These are phyloP conservation scores for Cerrena zonata DNA, from an alignment of 1,284 basidiomycete genomes.

Conservation along the genomic window DNA sequence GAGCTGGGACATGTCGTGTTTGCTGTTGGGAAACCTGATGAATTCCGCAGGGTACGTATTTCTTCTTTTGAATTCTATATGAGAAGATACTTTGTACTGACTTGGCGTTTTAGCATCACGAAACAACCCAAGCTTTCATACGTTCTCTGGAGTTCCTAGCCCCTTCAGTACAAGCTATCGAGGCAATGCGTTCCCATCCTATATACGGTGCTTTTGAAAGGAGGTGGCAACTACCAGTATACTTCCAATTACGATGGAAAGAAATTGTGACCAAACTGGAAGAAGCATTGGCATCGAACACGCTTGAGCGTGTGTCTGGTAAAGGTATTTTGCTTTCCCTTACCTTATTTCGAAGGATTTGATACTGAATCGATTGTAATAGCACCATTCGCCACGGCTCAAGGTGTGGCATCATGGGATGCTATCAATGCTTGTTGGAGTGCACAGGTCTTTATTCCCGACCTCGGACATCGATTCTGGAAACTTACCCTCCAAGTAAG, in stretches of 20 bases:
- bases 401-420: conserved; percentile 65
- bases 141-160: conserved; percentile 77
- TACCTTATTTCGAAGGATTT: too few species aligned
- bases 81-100: too few species aligned
- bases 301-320: conserved; percentile 35
- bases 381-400: conserved; percentile 49
- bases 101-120: conserved; percentile 59
- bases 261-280: conserved; percentile 81
- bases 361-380: neutral
- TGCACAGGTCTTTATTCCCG: conserved; percentile 75
- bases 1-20: conserved; percentile 82
- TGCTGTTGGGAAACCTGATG: conserved; percentile 83
- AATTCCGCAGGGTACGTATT: conserved; percentile 73
- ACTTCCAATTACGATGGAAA: conserved; percentile 95
- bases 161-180: conserved; percentile 67
- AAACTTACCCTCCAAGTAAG: conserved; percentile 76
- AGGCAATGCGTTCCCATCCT: conserved; percentile 66
- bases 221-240: conserved; percentile 93
- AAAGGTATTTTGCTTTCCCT: conserved; percentile 40
- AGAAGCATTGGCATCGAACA: conserved; percentile 46
- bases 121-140: conserved; percentile 81
- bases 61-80: neutral
- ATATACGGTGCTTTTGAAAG: conserved; percentile 71
- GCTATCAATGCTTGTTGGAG: conserved; percentile 81
- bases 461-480: conserved; percentile 82